A percentile compares a stretch with the other conserved stretches of the same genome.
Conservation (phyloP, 2,329 filamentous ascomycete genomes). For the Pseudocercospora macadamiae region DNA sequence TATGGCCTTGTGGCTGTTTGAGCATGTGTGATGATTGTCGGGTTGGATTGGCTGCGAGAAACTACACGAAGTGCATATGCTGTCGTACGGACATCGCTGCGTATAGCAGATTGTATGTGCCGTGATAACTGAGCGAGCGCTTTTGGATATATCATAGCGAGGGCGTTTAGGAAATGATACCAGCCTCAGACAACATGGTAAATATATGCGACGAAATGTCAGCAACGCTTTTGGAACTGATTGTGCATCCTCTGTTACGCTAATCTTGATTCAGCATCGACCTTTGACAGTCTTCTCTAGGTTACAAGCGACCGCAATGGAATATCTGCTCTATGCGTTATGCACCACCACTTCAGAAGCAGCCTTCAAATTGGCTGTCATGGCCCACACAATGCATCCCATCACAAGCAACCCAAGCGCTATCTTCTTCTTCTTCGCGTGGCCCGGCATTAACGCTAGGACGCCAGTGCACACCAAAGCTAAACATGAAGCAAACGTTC, state of each 20-base stretch:
- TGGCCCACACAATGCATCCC: too few relatives aligned
- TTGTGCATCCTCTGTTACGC: neutral
- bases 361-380: too few relatives aligned
- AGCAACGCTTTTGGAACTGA: neutral
- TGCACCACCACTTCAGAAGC: too few relatives aligned
- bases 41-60: constrained; percentile 92
- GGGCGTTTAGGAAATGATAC: constrained; percentile 2
- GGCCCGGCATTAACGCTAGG: too few relatives aligned
- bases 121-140: constrained; percentile 47
- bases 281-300: too few relatives aligned
- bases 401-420: too few relatives aligned
- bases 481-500: too few relatives aligned
- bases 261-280: too few relatives aligned
- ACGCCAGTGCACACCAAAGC: too few relatives aligned
- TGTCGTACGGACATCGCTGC: constrained; percentile 86
- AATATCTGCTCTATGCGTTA: too few relatives aligned
- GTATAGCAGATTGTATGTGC: constrained; percentile 90
- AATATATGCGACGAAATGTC: neutral
- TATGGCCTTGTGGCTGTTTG: constrained; percentile 95
- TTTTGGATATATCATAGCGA: constrained; percentile 2
- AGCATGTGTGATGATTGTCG: constrained; percentile 94
- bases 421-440: too few relatives aligned
- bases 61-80: constrained; percentile 95
- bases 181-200: constrained; percentile 1
- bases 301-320: too few relatives aligned